Conservation (phyloP, 306 rosid genomes). For the Heteromeles arbutifolia region DNA sequence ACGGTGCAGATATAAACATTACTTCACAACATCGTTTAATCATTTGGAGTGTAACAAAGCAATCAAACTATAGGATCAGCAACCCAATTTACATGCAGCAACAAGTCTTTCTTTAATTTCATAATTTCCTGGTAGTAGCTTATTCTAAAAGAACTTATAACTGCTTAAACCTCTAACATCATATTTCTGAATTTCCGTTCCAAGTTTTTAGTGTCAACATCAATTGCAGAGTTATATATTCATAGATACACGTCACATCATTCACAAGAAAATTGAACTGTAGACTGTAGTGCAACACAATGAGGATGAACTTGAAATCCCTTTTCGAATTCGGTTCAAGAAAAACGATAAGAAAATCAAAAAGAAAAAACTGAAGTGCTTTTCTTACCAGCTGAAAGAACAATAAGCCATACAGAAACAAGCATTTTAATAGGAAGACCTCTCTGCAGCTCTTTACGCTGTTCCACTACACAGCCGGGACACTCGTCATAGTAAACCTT, state of each 20-base stretch:
- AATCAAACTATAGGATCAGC: background rate
- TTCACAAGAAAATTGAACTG: background rate
- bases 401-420: conserved; percentile 36
- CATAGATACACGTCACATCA: background rate
- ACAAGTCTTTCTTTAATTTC: background rate
- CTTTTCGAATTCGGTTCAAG: background rate
- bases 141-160: background rate
- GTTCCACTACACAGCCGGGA: conserved; percentile 75
- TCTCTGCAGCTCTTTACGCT: conserved; percentile 25
- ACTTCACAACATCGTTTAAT: background rate
- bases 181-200: background rate
- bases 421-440: conserved; percentile 44
- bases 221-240: background rate
- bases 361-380: background rate
- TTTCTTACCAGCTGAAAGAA: conserved; percentile 41
- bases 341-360: background rate
- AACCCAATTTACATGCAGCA: background rate
- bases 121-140: background rate
- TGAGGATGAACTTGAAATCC: background rate
- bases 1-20: background rate
- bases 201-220: background rate
- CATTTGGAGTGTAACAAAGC: background rate
- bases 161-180: background rate
- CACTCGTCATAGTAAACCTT: conserved; percentile 50
- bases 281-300: background rate